These are phyloP conservation scores for Lanzia echinophila DNA, from an alignment of 2,329 filamentous ascomycete species.

Conservation along the genomic window DNA sequence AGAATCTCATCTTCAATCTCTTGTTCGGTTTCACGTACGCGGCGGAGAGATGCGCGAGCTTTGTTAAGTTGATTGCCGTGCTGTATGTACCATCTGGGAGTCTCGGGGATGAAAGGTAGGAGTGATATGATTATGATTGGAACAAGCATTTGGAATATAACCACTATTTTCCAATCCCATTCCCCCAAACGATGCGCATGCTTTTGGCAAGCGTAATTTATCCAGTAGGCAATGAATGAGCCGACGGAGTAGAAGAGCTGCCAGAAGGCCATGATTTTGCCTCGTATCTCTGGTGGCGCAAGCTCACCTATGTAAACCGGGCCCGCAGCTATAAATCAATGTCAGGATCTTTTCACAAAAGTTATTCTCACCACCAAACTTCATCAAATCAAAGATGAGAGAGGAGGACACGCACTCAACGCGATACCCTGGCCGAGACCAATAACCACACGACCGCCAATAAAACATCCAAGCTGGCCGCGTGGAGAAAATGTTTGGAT, in stretches of 20 bases:
- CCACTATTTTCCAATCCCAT: constrained; percentile 68
- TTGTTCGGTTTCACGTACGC: constrained; percentile 53
- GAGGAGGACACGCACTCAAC: constrained; percentile 39
- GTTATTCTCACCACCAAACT: too few species aligned
- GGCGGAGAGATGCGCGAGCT: constrained; percentile 43
- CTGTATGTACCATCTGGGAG: constrained; percentile 62
- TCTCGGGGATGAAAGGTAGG: constrained; percentile 61
- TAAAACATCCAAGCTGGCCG: constrained; percentile 57
- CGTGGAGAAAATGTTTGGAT: constrained; percentile 60
- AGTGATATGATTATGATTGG: constrained; percentile 54
- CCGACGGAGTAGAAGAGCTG: constrained; percentile 61
- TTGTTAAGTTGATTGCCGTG: constrained; percentile 47
- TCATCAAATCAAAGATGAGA: too few species aligned
- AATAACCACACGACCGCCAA: constrained; percentile 61
- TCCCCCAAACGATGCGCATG: constrained; percentile 40
- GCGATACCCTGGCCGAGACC: constrained; percentile 63
- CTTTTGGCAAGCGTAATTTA: constrained; percentile 20
- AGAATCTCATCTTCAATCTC: constrained; percentile 52
- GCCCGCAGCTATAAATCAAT: constrained; percentile 45
- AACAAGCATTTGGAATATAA: constrained; percentile 66
- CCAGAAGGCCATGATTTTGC: constrained; percentile 64
- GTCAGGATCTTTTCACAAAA: too few species aligned
- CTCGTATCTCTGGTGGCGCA: constrained; percentile 56
- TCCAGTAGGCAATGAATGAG: constrained; percentile 25
- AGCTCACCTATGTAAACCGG: constrained; percentile 67